Base-by-base conservation (phyloP, 2,329 filamentous ascomycete genomes). In the Penicillium sp. region DNA sequence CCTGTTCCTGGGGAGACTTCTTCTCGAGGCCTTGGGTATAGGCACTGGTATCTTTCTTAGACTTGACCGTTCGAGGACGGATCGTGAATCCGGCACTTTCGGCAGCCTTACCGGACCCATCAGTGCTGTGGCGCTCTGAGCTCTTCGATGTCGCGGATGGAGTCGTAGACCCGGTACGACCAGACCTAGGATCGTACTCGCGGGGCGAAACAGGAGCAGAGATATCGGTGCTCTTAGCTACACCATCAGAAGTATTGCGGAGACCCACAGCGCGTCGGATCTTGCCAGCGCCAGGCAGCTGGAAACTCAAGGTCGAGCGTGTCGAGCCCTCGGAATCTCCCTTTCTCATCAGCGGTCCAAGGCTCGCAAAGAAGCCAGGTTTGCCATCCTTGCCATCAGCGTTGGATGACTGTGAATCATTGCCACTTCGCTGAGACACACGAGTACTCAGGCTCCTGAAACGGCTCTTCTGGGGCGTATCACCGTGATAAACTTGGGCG, bases 11-110 rank as follows among this genome's bases (percentile, higher is more conserved):
- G 0, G 93, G 93, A 0, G 81, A 75, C 52, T 92, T 87, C 70
- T 91, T 90, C 60, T 88, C 81, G 35, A 97, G 74, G 0, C 93
- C 93, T 27, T 88, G 86, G 15, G 85, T 88, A 70, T 97, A 98
- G 0, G 93, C 93, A 63, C 91, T 96, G 0, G 93, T 98, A 50
- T 89, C 86, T 67, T 97, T 95, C 75, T 98, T 98, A 44, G 84
- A 82, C 71, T 92, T 91, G 42, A 73, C 70, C 5, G 72, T 70
- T 29, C 79, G 85, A 79, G 62, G 78, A 69, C 60, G 74, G 47
- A 58, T 73, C 70, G 64, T 76, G 72, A 66, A 73, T 24, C 74
- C 68, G 3, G 76, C 69, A 3, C 79, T 78, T 4, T 73, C 72
- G 1, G 68, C 65, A n/a, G 69, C 67, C 50, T 76, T 76, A 28